Evolutionary conservation across 176 grass and related monocot genomes (phyloP), one percentile per base, ranked within the genome.

Genomic region (Hsuehochloa calcarea): DNA sequence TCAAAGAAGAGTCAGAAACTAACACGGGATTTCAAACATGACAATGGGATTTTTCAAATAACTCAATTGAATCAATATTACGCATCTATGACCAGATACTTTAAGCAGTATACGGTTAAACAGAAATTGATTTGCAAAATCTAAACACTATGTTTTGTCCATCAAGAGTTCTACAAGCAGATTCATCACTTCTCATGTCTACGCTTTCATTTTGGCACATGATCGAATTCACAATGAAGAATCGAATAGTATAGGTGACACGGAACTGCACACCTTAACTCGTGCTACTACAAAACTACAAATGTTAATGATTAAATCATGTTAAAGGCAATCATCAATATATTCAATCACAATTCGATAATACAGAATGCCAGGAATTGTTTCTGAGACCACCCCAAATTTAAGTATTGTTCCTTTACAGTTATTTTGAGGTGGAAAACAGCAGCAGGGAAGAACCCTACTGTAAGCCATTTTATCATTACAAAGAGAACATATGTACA

Each of bases 101-200:
- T 52, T 56, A 31, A 29, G 60, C 25, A 39, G 1, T 8, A 38
- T 15, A 61, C 38, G 19, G 25, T 11, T 70, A 38, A 80, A 63
- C 5, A 74, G 45, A 52, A 88, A 74, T 22, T 41, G 51, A 50
- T 65, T 80, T 62, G 67, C 26, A 74, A 83, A 75, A 62, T 80
- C 12, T 71, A 39, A 63, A 70, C 7, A 68, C 1, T 10, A 74
- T 27, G 40, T 68, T 51, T 72, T 65, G 56, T 72, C 9, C 59
- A 56, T 60, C 44, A 85, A 27, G n/a, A 8, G 17, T 69, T 41
- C 10, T 14, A 63, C 37, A 65, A 74, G 54, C 64, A 38, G 15
- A 66, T 75, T n/a, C 20, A 47, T 72, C 41, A 38, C 31, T 49
- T 51, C 26, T 60, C 68, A 49, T 64, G 51, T 61, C 14, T 29